Evolutionary conservation across 441 rosid species (phyloP).

Genomic region (Populus hybrid): DNA sequence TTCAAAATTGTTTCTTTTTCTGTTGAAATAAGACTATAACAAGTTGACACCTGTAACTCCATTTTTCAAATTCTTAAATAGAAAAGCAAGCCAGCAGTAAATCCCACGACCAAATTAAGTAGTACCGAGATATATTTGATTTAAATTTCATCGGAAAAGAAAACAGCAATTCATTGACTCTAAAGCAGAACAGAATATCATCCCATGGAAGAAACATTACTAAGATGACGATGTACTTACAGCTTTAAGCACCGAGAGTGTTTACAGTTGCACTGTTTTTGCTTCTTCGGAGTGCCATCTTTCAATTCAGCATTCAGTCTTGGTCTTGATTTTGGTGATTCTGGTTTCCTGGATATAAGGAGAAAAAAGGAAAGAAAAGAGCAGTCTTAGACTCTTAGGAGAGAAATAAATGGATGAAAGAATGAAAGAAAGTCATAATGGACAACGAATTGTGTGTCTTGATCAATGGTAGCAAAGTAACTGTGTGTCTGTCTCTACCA

Average conservation of each 20-base stretch:
- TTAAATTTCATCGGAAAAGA: not conserved
- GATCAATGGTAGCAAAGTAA: not conserved
- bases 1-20: not conserved
- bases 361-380: not conserved
- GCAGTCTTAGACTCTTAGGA: slow-evolving; percentile 2
- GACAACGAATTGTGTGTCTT: not conserved
- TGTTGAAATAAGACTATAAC: not conserved
- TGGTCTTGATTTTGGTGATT: slow-evolving; percentile 79
- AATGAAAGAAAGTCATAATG: not conserved
- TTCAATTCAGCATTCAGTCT: slow-evolving; percentile 62
- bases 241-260: slow-evolving; percentile 97
- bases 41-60: not conserved
- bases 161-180: not conserved
- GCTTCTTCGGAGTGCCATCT: slow-evolving; percentile 95
- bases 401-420: not conserved
- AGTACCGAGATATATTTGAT: not conserved
- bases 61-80: not conserved
- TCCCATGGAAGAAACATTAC: not conserved
- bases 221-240: slow-evolving; percentile 41
- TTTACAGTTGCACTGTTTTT: slow-evolving; percentile 93
- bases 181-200: too few relatives aligned
- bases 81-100: slow-evolving; percentile 8
- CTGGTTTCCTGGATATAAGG: slow-evolving; percentile 57
- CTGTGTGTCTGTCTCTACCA: not conserved
- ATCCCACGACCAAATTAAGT: slow-evolving; percentile 1